Evolutionary conservation across 257 asterid species (phyloP).

Genomic region (Solanum okadae): DNA sequence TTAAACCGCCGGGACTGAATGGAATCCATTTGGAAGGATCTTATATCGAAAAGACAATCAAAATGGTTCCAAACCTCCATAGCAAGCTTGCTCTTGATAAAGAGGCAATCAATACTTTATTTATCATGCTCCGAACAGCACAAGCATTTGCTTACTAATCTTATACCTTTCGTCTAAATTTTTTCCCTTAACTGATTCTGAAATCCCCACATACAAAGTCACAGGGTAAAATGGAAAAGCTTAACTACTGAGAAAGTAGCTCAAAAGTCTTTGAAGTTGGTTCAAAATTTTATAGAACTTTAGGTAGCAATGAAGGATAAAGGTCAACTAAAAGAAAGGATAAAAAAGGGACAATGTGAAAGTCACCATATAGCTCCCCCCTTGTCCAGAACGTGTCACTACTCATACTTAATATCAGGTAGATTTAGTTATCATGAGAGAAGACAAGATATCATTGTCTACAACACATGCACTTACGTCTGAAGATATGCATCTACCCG

Average conservation of each 20-base stretch:
- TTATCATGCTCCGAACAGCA: no score
- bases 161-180: no score
- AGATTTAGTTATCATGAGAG: background rate
- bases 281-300: background rate
- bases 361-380: background rate
- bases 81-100: no score
- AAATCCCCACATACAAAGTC: no score
- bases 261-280: background rate
- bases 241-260: background rate
- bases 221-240: background rate
- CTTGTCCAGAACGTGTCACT: background rate
- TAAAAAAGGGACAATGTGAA: background rate
- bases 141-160: no score
- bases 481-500: background rate
- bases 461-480: background rate
- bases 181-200: no score
- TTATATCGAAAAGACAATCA: no score
- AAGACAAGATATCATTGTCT: background rate
- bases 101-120: no score
- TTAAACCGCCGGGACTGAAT: no score
- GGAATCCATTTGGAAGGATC: no score
- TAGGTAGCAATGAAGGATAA: background rate
- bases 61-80: no score
- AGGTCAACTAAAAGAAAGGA: background rate
- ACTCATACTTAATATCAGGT: background rate